Evolutionary conservation across 2,329 filamentous ascomycete genomes (phyloP).

Genomic region (Celoporthe dispersa): DNA sequence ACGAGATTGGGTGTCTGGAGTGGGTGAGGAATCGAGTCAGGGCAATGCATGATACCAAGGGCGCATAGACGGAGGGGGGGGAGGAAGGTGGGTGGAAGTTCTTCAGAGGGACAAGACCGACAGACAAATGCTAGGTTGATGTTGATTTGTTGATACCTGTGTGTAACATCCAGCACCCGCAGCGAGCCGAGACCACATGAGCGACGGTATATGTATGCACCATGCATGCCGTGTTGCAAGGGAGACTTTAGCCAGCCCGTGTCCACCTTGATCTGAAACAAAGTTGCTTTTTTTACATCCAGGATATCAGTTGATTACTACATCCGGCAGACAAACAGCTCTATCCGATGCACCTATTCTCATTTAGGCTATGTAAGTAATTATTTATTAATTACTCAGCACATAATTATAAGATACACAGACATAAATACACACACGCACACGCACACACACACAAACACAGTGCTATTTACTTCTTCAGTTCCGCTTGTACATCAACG

Average conservation of each 20-base stretch:
- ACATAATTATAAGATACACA: too few species aligned
- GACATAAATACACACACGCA: too few species aligned
- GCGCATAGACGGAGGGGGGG: not conserved
- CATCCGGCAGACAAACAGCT: too few species aligned
- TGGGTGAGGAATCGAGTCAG: conserved; percentile 43
- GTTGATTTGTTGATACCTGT: not conserved
- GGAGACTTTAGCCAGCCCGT: not conserved
- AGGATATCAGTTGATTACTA: not conserved
- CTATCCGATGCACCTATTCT: not conserved
- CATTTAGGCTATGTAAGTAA: not conserved
- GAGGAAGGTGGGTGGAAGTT: too few species aligned
- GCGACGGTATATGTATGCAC: not conserved
- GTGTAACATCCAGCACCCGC: not conserved
- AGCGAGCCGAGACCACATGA: conserved; percentile 5
- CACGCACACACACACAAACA: too few species aligned
- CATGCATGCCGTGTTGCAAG: not conserved
- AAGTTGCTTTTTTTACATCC: not conserved
- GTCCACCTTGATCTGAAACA: not conserved
- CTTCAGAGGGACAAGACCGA: not conserved
- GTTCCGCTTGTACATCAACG: not conserved
- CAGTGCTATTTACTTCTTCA: not conserved
- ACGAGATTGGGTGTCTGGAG: conserved; percentile 44
- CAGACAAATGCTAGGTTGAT: not conserved
- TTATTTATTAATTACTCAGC: not conserved
- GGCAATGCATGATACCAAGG: conserved; percentile 40